Evolutionary conservation across 2,329 filamentous ascomycete species (phyloP).

Genomic region (Trichoderma sp.): DNA sequence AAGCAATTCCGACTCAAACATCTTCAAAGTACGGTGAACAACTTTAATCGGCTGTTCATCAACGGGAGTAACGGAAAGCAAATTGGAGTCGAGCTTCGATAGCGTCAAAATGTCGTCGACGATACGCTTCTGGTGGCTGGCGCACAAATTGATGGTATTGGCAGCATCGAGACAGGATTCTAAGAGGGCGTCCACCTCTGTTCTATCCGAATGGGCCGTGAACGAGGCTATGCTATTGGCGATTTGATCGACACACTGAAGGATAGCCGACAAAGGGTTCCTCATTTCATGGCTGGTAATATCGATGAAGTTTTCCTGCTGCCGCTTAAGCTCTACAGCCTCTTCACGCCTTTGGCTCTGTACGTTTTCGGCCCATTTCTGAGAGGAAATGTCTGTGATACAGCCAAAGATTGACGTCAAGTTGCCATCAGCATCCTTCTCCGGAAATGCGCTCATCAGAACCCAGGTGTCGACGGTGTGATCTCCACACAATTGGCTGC

Average conservation of each 20-base stretch:
- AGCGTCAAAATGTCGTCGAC: constrained; percentile 66
- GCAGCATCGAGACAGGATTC: constrained; percentile 67
- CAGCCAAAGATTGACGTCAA: constrained; percentile 76
- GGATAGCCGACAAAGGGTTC: constrained; percentile 70
- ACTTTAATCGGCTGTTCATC: constrained; percentile 66
- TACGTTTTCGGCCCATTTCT: constrained; percentile 80
- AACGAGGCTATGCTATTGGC: constrained; percentile 47
- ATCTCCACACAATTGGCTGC: constrained; percentile 59
- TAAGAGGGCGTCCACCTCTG: constrained; percentile 48
- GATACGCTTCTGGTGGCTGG: constrained; percentile 73
- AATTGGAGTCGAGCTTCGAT: constrained; percentile 67
- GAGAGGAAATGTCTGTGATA: constrained; percentile 80
- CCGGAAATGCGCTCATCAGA: constrained; percentile 72
- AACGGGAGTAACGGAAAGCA: constrained; percentile 67
- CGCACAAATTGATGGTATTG: constrained; percentile 78
- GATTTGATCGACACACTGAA: constrained; percentile 77
- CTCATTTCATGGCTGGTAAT: constrained; percentile 75
- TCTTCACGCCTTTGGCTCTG: constrained; percentile 76
- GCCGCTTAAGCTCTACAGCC: constrained; percentile 74
- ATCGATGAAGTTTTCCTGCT: constrained; percentile 70
- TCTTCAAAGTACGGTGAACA: constrained; percentile 67
- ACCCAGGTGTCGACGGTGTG: constrained; percentile 69
- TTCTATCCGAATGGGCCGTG: constrained; percentile 35
- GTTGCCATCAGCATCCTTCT: constrained; percentile 60
- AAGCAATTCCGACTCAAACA: constrained; percentile 74